Evolutionary conservation across 768 basidiomycete species (phyloP).

Genomic region (Xanthoconium purpureum): DNA sequence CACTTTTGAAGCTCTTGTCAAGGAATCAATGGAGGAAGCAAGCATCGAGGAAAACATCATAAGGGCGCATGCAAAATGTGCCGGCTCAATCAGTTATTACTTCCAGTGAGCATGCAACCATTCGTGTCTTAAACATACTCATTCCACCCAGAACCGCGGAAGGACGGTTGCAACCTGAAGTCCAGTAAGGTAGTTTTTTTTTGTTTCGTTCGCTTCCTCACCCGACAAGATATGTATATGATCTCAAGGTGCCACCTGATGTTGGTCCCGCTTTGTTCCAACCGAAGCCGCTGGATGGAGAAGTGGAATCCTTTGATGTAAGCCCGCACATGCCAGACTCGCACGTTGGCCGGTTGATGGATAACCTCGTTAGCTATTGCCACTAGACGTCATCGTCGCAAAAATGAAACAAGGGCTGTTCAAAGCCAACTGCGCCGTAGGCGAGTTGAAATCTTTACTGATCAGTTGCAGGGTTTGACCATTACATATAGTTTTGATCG

Average conservation of each 20-base stretch:
- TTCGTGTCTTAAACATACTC: neutral
- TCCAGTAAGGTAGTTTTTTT: conserved; percentile 53
- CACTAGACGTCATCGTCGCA: conserved; percentile 56
- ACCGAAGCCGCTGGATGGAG: conserved; percentile 82
- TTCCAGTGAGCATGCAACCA: conserved; percentile 45
- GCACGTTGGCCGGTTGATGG: neutral
- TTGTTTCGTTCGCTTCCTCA: neutral
- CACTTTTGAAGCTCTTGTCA: conserved; percentile 72
- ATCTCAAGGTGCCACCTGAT: conserved; percentile 63
- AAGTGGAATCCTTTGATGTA: conserved; percentile 92
- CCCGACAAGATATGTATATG: conserved; percentile 71
- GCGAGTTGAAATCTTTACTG: conserved; percentile 38
- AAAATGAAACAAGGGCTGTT: conserved; percentile 72
- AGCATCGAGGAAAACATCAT: conserved; percentile 70
- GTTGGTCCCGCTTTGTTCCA: conserved; percentile 47
- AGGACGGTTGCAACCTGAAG: conserved; percentile 79
- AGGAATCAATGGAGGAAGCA: conserved; percentile 94
- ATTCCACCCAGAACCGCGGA: conserved; percentile 18
- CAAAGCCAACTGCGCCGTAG: conserved; percentile 90
- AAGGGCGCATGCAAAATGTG: conserved; percentile 51
- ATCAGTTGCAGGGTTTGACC: conserved; percentile 1
- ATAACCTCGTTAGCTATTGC: conserved; percentile 51
- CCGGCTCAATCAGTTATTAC: conserved; percentile 81
- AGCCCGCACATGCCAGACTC: conserved; percentile 12
- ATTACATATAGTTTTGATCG: conserved; percentile 67